Base-by-base conservation (phyloP, 2,329 filamentous ascomycete genomes). In the Nigrospora sphaerica region DNA sequence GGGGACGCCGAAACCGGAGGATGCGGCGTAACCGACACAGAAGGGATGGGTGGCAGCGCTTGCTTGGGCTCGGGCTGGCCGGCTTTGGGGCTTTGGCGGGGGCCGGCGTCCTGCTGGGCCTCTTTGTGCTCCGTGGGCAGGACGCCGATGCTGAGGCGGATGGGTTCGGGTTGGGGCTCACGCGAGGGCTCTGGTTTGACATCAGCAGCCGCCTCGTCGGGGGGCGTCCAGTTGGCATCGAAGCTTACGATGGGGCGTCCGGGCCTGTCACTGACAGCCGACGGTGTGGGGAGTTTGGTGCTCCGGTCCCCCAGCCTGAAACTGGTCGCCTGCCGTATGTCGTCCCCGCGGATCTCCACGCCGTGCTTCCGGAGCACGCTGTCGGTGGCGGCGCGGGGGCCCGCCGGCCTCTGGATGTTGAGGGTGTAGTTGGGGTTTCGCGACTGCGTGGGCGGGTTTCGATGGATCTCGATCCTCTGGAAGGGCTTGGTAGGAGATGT, bases 201-300 rank as follows among this genome's bases (percentile, higher is more conserved):
- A 80, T 89, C 85, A 75, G 86, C 75, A 75, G 86, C 75, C 67
- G 73, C 74, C 73, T 78, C 74, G 63, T 86, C 82, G 63, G 78
- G 80, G 62, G 82, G 78, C 74, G 82, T 86, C 83, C 88, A 95
- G 63, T 85, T 80, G 60, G 80, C 80, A 69, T 95, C 80, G 76
- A 97, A 97, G 77, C 92, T 97, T 75, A 97, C 92, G 74, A 97
- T 97, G 52, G 92, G 92, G 62, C 92, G 83, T 57, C 89, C 89
- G 57, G 87, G 86, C 61, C 79, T 86, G 70, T 96, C 86, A 71
- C 90, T 96, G 66, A 97, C 91, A 60, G 88, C 85, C 46, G 87
- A 88, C 54, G 92, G 92, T 60, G 86, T 92, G 28, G 91, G 92
- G 51, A 97, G 74, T 62, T 88, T 95, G 47, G 83, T 69, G 67